These are phyloP conservation scores for Harringtonia lauricola DNA, from an alignment of 2,329 filamentous ascomycete species.

Conservation along the genomic window DNA sequence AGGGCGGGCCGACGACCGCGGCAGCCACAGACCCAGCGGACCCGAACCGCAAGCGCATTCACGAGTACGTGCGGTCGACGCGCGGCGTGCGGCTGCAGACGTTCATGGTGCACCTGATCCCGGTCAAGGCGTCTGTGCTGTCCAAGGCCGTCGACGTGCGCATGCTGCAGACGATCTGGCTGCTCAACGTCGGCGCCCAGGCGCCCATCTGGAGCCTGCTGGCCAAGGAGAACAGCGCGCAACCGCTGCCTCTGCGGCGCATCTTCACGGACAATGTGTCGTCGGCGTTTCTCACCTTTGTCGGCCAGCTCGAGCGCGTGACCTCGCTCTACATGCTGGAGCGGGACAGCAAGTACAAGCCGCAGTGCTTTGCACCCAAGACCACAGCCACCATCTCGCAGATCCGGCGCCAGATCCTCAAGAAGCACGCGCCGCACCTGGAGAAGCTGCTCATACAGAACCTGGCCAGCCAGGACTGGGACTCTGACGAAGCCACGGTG, in stretches of 20 bases:
- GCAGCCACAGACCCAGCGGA: no score
- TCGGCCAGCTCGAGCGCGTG: conserved; percentile 39
- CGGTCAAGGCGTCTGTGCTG: conserved; percentile 46
- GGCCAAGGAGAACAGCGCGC: conserved; percentile 38
- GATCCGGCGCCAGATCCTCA: conserved; percentile 44
- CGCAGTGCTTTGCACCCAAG: conserved; percentile 40
- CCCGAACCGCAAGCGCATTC: conserved; percentile 17
- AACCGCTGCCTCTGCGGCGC: conserved; percentile 40
- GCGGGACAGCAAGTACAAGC: conserved; percentile 35
- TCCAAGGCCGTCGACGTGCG: conserved; percentile 44
- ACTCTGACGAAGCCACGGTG: conserved; percentile 42
- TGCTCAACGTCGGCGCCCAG: conserved; percentile 54
- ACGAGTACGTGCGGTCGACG: conserved; percentile 44
- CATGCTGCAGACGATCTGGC: conserved; percentile 43
- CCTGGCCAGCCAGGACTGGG: conserved; percentile 41
- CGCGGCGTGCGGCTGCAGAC: conserved; percentile 45
- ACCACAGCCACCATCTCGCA: conserved; percentile 41
- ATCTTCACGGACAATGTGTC: conserved; percentile 56
- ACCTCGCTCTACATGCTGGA: conserved; percentile 51
- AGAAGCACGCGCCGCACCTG: conserved; percentile 44
- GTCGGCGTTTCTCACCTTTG: conserved; percentile 38
- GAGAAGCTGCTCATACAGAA: conserved; percentile 51
- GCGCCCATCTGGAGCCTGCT: conserved; percentile 47
- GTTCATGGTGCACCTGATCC: conserved; percentile 47
- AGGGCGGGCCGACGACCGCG: no score